These are phyloP conservation scores for Candida koratica DNA, from an alignment of 805 yeast genomes.

Conservation along the genomic window DNA sequence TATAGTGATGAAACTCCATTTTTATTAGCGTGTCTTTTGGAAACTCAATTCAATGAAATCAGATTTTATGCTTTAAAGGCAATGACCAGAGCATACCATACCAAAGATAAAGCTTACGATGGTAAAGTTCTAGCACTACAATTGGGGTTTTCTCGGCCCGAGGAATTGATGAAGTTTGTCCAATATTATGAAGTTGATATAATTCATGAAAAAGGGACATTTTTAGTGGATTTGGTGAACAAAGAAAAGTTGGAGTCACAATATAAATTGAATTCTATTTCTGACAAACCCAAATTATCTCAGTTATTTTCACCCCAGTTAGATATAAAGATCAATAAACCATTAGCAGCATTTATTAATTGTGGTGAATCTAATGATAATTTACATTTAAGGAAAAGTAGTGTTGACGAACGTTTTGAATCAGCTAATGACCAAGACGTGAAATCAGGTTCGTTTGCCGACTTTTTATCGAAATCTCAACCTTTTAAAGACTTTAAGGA, in stretches of 20 bases:
- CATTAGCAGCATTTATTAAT: conserved; percentile 28
- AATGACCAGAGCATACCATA: conserved; percentile 62
- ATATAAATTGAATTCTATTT: conserved; percentile 36
- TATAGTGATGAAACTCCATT: conserved; percentile 53
- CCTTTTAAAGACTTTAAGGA: background rate
- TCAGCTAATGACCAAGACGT: conserved; percentile 8
- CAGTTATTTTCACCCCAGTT: conserved; percentile 33
- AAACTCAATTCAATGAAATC: conserved; percentile 75
- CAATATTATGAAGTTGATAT: conserved; percentile 57
- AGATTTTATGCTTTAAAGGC: conserved; percentile 69
- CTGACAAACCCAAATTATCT: conserved; percentile 36
- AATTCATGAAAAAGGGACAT: conserved; percentile 25
- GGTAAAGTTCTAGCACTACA: conserved; percentile 42
- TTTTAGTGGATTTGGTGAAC: conserved; percentile 37
- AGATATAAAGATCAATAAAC: conserved; percentile 22
- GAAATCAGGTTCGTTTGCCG: conserved; percentile 16
- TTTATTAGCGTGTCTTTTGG: conserved; percentile 68
- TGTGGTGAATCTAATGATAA: conserved; percentile 29
- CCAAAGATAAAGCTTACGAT: conserved; percentile 64
- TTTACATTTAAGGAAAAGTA: conserved; percentile 18
- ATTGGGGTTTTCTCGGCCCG: conserved; percentile 65
- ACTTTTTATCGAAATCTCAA: conserved; percentile 10
- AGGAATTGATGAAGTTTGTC: conserved; percentile 54
- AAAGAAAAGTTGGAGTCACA: conserved; percentile 38
- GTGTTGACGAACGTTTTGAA: background rate